Evolutionary conservation across 1,284 basidiomycete species (phyloP), one percentile per base, ranked within the genome.

Genomic region (Chalciporus sp.): DNA sequence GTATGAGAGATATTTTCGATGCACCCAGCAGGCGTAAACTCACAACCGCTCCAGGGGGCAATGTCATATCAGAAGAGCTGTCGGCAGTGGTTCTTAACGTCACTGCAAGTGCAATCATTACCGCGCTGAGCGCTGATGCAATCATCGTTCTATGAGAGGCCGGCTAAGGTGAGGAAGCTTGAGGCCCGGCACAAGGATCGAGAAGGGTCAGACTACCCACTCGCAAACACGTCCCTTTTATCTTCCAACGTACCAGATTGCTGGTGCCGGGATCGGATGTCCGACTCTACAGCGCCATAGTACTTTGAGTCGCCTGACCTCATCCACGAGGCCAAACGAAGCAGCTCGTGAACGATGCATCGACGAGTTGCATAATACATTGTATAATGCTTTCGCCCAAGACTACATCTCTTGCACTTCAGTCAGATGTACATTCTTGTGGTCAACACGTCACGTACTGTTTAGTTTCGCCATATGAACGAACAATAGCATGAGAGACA

Each of bases 1-100:
- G 6, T 44, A 9, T 44, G 71, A 70, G 53, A 73, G 73, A n/a
- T 70, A 60, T n/a, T 33, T 16, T 12, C 9, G 73, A 71, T 10
- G 72, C 35, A 39, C 57, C 29, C 20, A 49, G 33, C n/a, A n/a
- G 40, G 27, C 20, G 20, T 35, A 17, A 8, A 44, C 46, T 9
- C 10, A 57, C 56, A 43, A 56, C 54, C 42, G 55, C 55, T 20
- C 45, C 54, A 33, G 48, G 44, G 31, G 55, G 54, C 11, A 56
- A 14, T 7, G 54, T 20, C 16, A 49, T 3, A 37, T 42, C 28
- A 27, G 37, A 29, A 33, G 37, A 20, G 19, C 47, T 37, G 4
- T 4, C 16, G 23, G 45, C 55, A 33, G 12, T 41, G 6, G 27
- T 26, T 37, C 4, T 47, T 10, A 45, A 45, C 40, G 39, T 39